Evolutionary conservation across 208 protist species (phyloP), one percentile per base, ranked within the genome.

Genomic region (Leishmania tarentolae): DNA sequence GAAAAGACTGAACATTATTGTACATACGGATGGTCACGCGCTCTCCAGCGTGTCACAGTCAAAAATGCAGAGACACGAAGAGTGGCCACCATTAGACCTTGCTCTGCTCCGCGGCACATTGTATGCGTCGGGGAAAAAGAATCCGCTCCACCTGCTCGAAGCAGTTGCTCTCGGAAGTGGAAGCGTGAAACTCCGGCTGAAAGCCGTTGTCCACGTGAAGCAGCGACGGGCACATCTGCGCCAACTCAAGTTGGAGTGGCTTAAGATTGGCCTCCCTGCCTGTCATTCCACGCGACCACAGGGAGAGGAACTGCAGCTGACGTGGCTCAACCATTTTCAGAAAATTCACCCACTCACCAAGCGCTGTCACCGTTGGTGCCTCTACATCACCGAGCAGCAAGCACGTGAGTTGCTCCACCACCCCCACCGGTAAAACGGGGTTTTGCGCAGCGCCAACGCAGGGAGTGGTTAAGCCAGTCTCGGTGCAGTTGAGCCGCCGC

Each of bases 211-310:
- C 93, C 4, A 86, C 80, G 79, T 92, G 92, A 0, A 89, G 70
- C 47, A 96, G 85, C 24, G 61, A 75, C 50, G 84, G 78, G 46
- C 93, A 82, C 40, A 81, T 31, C 52, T 82, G 65, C 0, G 87
- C 82, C 19, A 93, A 79, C 40, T 83, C 79, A n/a, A 81, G 50
- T 31, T 92, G 75, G 24, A 42, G 57, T 24, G 76, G 70, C 68
- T 78, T 17, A n/a, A 84, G 44, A 11, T 76, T 70, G 40, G 4
- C 42, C 69, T 80, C 81, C 72, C 52, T 93, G 79, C 87, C 94
- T 89, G 50, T 87, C 75, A 96, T 80, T 8, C 89, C 83, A 15
- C 93, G 88, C 21, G 87, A 78, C 93, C 93, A 96, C 7, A 96
- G 57, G 8, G 89, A 92, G 15, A 96, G 81, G 47, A 71, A 90